Percentiles rank a stretch among this genome's conserved stretches.
Evolutionary conservation across 176 grass and related monocot genomes (phyloP).

Genomic region (Eleusine coracana): DNA sequence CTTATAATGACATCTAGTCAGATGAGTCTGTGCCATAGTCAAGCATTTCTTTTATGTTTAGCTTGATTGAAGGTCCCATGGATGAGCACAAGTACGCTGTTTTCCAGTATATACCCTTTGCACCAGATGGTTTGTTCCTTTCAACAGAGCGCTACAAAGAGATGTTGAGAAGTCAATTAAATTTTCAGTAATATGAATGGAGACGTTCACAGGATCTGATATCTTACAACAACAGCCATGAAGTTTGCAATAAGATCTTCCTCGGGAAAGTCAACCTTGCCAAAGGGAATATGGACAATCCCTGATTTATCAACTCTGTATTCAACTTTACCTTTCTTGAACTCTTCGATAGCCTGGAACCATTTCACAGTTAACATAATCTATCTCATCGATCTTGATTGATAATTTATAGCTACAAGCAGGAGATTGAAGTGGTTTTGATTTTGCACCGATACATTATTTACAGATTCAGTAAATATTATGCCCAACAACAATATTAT

Average conservation of each 20-base stretch:
- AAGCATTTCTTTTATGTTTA: constrained; percentile 93
- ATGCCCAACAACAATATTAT: background rate
- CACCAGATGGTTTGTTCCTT: constrained; percentile 93
- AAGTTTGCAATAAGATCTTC: constrained; percentile 94
- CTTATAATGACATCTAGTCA: constrained; percentile 40
- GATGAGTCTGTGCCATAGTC: constrained; percentile 59
- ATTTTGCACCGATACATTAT: background rate
- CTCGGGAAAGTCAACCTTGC: constrained; percentile 84
- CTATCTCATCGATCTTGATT: constrained; percentile 10
- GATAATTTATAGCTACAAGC: constrained; percentile 23
- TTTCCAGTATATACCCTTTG: constrained; percentile 98
- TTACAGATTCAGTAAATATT: constrained; percentile 5
- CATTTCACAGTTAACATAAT: constrained; percentile 40
- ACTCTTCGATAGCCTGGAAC: constrained; percentile 93
- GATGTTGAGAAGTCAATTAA: constrained; percentile 31
- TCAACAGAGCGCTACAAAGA: constrained; percentile 79
- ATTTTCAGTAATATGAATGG: background rate
- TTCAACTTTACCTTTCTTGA: constrained; percentile 99
- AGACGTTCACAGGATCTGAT: constrained; percentile 20
- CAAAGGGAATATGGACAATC: constrained; percentile 89
- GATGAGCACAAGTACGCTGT: constrained; percentile 85
- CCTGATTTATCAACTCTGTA: constrained; percentile 96
- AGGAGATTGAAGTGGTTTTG: background rate
- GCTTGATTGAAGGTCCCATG: constrained; percentile 92
- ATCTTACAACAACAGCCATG: constrained; percentile 88